These are phyloP conservation scores for Henckelia pumila DNA, from an alignment of 257 asterid species.

Conservation along the genomic window DNA sequence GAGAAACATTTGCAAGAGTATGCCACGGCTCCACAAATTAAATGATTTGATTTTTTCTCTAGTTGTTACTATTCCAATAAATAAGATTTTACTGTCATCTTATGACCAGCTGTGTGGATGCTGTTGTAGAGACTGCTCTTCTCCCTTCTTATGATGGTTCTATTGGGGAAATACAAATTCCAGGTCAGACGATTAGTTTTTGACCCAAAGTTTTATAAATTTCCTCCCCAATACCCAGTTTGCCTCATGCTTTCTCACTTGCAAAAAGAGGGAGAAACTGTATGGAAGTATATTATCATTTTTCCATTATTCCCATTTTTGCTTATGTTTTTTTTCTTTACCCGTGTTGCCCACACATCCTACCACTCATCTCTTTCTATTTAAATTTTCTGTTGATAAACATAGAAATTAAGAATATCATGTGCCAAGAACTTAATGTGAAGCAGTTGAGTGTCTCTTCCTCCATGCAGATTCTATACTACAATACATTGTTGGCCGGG, in stretches of 20 bases:
- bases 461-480: conserved; percentile 58
- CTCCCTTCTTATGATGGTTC: conserved; percentile 63
- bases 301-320: neutral
- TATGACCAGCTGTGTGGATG: conserved; percentile 73
- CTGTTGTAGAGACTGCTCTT: conserved; percentile 74
- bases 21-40: conserved; percentile 18
- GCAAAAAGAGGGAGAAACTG: neutral
- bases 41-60: conserved; percentile 21
- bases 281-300: neutral
- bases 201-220: neutral
- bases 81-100: conserved; percentile 23
- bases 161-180: conserved; percentile 64
- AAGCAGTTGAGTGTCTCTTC: conserved; percentile 18
- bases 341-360: neutral
- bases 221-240: neutral
- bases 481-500: conserved; percentile 46
- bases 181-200: conserved; percentile 42
- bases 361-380: neutral
- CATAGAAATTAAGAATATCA: conserved; percentile 7
- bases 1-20: conserved; percentile 86
- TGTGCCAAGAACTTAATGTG: conserved; percentile 10
- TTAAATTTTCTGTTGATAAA: neutral
- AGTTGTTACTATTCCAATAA: conserved; percentile 17
- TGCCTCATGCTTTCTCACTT: neutral
- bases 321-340: neutral